Evolutionary conservation across 495 filamentous ascomycete genomes (phyloP), one percentile per base, ranked within the genome.

Genomic region (Paragyromitra xinjiangensis): DNA sequence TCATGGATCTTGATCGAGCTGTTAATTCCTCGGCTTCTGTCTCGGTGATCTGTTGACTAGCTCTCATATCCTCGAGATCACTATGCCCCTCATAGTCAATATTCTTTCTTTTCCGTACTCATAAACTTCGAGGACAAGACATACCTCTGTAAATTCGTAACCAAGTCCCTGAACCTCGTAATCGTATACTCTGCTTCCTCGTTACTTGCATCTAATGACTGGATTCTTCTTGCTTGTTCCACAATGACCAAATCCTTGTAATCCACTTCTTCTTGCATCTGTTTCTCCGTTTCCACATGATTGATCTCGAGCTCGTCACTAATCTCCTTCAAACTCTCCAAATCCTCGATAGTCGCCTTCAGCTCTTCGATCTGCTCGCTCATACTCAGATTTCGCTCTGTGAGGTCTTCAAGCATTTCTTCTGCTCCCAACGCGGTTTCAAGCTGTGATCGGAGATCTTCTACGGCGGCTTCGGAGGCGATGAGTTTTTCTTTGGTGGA

Each of bases 291-390:
- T 81, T 97, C 94, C 14, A 94, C 88, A 83, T 97, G 94, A 78
- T 97, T 97, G 80, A 93, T 89, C 82, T 98, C 95, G 9, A 98
- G 88, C 82, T 98, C 96, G 77, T 98, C 95, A 78, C 92, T 94
- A 62, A 98, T 89, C 76, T 98, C 95, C 81, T 94, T 95, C 59
- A 98, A 83, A 40, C 87, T 90, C 81, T 97, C 93, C 1, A 98
- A 85, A 64, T 98, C 94, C 66, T 95, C 91, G 69, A 98, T 92
- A 1, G 89, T 89, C 26, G 88, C 88, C 73, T 91, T 90, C 62
- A 98, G 87, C 77, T 97, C 91, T 69, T 93, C 91, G 51, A 97
- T 90, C 75, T 93, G 88, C 80, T 97, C 92, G 26, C 90, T 89
- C 80, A 96, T 90, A 66, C 86, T 87, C 85, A 94, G 88, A 75